Evolutionary conservation across 768 basidiomycete species (phyloP).

Genomic region (Kwoniella heveanensis): DNA sequence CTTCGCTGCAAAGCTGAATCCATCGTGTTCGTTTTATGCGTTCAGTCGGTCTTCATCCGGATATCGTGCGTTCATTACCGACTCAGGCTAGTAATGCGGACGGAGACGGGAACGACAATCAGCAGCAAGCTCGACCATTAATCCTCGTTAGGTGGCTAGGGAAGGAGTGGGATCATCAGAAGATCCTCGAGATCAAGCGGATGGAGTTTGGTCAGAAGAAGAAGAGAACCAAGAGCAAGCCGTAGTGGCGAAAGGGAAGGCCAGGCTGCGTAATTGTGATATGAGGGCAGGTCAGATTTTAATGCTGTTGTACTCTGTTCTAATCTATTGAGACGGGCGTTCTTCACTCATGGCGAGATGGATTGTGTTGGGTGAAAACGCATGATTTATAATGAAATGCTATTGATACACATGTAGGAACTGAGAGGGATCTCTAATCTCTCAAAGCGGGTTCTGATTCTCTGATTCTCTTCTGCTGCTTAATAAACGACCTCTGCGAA

Average conservation of each 20-base stretch:
- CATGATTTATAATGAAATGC: too few species aligned
- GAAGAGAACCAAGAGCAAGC: slow-evolving; percentile 29
- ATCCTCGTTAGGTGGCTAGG: slow-evolving; percentile 51
- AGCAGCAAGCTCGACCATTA: slow-evolving; percentile 31
- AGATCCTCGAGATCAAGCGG: slow-evolving; percentile 50
- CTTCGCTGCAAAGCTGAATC: background rate
- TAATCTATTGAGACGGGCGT: too few species aligned
- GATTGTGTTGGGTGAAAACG: too few species aligned
- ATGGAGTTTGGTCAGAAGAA: slow-evolving; percentile 48
- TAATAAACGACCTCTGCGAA: slow-evolving; percentile 24
- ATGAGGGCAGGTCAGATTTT: too few species aligned
- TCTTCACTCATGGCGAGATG: too few species aligned
- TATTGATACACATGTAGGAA: too few species aligned
- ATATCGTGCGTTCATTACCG: slow-evolving; percentile 26
- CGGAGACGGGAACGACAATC: background rate
- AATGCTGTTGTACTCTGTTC: too few species aligned
- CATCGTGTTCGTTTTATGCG: background rate
- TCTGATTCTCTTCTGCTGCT: too few species aligned
- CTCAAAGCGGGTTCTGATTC: too few species aligned
- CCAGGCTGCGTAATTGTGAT: too few species aligned
- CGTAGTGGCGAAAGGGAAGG: too few species aligned
- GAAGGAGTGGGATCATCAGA: slow-evolving; percentile 46
- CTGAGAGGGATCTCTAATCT: too few species aligned
- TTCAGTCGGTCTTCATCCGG: slow-evolving; percentile 49
- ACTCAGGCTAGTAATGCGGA: slow-evolving; percentile 10